These are phyloP conservation scores for Gossypium bickii DNA, from an alignment of 345 rosid genomes.

Conservation along the genomic window DNA sequence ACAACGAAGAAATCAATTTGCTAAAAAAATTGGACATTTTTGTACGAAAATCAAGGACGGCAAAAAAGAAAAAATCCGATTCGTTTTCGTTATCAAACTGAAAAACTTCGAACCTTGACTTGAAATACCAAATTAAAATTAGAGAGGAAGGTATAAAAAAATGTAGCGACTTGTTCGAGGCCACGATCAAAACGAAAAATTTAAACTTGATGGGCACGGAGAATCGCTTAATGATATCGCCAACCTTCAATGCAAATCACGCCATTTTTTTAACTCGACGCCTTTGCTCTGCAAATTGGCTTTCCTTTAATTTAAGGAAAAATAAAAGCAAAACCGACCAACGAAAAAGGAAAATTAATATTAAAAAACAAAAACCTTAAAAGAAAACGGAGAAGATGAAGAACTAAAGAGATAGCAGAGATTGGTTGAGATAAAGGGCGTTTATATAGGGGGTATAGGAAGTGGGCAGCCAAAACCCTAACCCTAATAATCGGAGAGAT, in stretches of 20 bases:
- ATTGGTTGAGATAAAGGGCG: not conserved
- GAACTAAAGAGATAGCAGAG: not conserved
- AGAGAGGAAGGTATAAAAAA: not conserved
- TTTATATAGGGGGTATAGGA: not conserved
- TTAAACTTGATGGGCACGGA: conserved; percentile 59
- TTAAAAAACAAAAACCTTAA: not conserved
- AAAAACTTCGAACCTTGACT: not conserved
- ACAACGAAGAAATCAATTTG: not conserved
- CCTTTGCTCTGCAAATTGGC: conserved; percentile 74
- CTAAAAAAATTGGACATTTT: not conserved
- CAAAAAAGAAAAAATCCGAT: not conserved
- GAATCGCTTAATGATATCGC: conserved; percentile 51
- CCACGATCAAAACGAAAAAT: conserved; percentile 42
- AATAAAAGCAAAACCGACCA: not conserved
- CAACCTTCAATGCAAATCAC: conserved; percentile 69
- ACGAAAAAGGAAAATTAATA: not conserved
- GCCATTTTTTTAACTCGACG: conserved; percentile 35
- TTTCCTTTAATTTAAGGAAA: not conserved
- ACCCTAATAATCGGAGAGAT: not conserved
- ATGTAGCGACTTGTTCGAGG: conserved; percentile 71
- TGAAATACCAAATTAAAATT: not conserved
- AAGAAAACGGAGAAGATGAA: not conserved
- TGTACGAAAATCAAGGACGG: not conserved
- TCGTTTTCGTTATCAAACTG: not conserved
- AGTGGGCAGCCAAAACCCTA: not conserved